Percentiles rank a stretch among this genome's conserved stretches.
phyloP scores from a whole-genome alignment of 1,284 basidiomycete genomes.

The Heliocybe sulcata region DNA sequence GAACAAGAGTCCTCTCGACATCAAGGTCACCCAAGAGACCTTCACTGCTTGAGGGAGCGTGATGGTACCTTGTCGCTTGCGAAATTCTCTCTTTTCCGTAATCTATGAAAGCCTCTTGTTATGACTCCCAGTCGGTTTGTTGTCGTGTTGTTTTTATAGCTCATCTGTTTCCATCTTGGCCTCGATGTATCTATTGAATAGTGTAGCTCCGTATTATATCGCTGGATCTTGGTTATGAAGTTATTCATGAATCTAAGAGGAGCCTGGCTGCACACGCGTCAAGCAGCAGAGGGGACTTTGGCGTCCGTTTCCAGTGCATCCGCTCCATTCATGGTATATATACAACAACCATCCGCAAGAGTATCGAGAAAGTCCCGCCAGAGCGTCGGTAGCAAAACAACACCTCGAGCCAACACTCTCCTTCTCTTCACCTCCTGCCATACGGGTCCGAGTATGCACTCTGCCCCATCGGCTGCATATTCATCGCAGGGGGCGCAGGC shows the following conservation, averaged over 20 bases:
- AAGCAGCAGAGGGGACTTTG: too few species aligned
- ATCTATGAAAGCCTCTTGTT: too few species aligned
- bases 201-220: too few species aligned
- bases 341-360: background rate
- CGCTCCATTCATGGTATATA: too few species aligned
- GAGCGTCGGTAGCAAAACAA: background rate
- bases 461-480: conserved; percentile 1
- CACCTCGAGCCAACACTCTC: background rate
- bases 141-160: background rate
- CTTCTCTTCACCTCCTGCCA: background rate
- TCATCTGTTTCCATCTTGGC: background rate
- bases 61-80: too few species aligned
- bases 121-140: too few species aligned
- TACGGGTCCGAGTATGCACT: background rate
- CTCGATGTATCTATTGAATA: too few species aligned
- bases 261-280: too few species aligned
- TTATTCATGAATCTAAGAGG: too few species aligned
- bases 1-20: background rate
- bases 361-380: background rate
- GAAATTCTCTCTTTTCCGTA: too few species aligned
- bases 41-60: background rate
- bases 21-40: background rate
- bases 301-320: too few species aligned
- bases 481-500: background rate
- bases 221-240: too few species aligned